Conservation (phyloP, 495 filamentous ascomycete species). For the Daldinia loculata region DNA sequence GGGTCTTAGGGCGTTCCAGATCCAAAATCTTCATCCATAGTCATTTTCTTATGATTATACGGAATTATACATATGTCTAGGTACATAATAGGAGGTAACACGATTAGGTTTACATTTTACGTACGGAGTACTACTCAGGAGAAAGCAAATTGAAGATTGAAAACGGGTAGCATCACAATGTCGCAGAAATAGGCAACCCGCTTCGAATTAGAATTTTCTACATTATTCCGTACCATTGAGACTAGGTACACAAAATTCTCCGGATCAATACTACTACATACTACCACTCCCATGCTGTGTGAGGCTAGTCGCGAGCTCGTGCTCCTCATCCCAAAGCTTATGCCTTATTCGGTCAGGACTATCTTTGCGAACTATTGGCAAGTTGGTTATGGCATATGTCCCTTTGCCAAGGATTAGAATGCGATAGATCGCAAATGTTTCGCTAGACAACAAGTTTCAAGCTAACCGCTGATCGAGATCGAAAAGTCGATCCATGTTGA, state of each 20-base stretch:
- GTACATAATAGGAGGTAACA: neutral
- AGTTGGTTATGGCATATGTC: neutral
- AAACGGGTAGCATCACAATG: conserved; percentile 1
- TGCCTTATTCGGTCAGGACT: conserved; percentile 9
- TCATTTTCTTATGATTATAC: conserved; percentile 2
- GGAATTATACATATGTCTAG: neutral
- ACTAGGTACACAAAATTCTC: neutral
- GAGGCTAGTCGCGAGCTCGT: conserved; percentile 23
- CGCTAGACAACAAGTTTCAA: too few relatives aligned
- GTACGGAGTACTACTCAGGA: conserved; percentile 8
- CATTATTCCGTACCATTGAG: neutral
- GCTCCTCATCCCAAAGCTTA: conserved; percentile 33
- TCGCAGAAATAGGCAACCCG: neutral
- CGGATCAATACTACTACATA: neutral
- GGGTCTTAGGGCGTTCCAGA: conserved; percentile 31
- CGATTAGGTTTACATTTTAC: conserved; percentile 4
- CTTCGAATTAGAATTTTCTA: conserved; percentile 7
- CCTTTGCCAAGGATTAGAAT: conserved; percentile 18
- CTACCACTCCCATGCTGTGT: neutral
- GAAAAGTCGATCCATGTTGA: conserved; percentile 18
- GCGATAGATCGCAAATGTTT: conserved; percentile 14
- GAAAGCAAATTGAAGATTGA: neutral
- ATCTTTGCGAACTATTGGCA: conserved; percentile 19
- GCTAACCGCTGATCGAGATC: conserved; percentile 28
- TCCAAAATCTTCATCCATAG: conserved; percentile 9